A percentile compares a stretch with the other conserved stretches of the same genome.
Evolutionary conservation across 202 grass and related monocot species (phyloP).

Genomic region (Bolboschoenoplectus hybrid): DNA sequence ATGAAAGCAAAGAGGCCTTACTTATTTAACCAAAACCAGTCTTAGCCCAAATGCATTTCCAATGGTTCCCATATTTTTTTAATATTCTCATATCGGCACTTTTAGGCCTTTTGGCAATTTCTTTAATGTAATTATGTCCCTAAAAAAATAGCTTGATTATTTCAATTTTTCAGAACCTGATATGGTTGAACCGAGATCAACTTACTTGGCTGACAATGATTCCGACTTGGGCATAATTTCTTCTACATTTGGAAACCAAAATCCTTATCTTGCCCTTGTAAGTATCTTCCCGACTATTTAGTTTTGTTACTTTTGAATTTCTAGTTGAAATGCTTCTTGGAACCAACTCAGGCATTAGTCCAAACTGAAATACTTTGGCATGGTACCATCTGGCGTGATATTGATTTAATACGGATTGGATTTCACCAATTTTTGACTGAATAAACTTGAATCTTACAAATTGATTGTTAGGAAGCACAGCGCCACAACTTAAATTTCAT

Average conservation of each 20-base stretch:
- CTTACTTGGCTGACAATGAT: constrained; percentile 31
- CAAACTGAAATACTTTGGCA: neutral
- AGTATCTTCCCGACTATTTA: constrained; percentile 7
- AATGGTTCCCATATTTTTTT: neutral
- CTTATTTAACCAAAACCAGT: neutral
- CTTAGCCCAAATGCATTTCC: neutral
- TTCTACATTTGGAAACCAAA: constrained; percentile 33
- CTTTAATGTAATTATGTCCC: neutral
- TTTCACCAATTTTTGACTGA: neutral
- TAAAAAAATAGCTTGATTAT: constrained; percentile 6
- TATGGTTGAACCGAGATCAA: constrained; percentile 30
- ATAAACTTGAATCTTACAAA: neutral
- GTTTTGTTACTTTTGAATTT: neutral
- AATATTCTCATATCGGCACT: neutral
- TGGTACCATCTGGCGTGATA: neutral
- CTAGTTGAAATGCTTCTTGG: neutral
- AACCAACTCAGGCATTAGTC: neutral
- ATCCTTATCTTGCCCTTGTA: constrained; percentile 39
- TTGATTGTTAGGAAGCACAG: neutral
- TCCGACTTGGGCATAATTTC: neutral
- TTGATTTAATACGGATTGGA: neutral
- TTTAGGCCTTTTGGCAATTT: constrained; percentile 11
- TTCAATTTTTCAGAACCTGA: constrained; percentile 32
- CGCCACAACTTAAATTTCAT: neutral
- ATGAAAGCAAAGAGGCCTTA: neutral